A percentile compares a stretch with the other conserved stretches of the same genome.
Evolutionary conservation across 2,329 filamentous ascomycete species (phyloP).

Genomic region (Zymoseptoria tritici): DNA sequence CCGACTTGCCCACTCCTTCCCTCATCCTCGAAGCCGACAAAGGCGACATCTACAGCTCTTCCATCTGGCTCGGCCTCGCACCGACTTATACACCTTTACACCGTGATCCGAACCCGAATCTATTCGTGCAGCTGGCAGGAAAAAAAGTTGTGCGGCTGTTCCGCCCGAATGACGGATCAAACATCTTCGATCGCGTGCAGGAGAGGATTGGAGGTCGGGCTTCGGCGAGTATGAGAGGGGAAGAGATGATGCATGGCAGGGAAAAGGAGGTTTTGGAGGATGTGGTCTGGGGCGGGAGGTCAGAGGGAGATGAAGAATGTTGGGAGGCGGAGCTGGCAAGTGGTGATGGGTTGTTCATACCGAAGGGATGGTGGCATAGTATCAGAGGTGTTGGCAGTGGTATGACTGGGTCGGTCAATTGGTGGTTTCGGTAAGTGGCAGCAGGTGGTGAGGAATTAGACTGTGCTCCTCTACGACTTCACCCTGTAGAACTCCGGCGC

Average conservation of each 20-base stretch:
- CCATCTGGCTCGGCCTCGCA: conserved; percentile 79
- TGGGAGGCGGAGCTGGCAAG: conserved; percentile 43
- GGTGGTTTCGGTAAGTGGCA: neutral
- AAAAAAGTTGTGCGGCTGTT: conserved; percentile 67
- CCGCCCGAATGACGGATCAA: conserved; percentile 54
- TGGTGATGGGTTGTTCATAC: conserved; percentile 71
- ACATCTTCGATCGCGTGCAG: conserved; percentile 54
- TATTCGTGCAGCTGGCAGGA: conserved; percentile 77
- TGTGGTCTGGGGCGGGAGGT: conserved; percentile 56
- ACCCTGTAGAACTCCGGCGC: conserved; percentile 74
- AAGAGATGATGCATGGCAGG: conserved; percentile 83
- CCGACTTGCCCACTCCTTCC: conserved; percentile 61
- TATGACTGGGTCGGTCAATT: conserved; percentile 50
- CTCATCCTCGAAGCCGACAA: conserved; percentile 58
- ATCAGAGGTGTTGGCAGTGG: conserved; percentile 56
- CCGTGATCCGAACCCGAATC: conserved; percentile 86
- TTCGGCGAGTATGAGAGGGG: conserved; percentile 55
- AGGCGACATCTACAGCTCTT: conserved; percentile 80
- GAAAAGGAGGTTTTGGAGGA: conserved; percentile 61
- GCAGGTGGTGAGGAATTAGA: neutral
- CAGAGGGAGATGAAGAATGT: conserved; percentile 12
- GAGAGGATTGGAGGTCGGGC: conserved; percentile 30
- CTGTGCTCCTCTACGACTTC: conserved; percentile 19
- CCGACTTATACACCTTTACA: conserved; percentile 89
- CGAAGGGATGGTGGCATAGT: conserved; percentile 81